Evolutionary conservation across 2,329 filamentous ascomycete species (phyloP).

Genomic region (Ophiosphaerella korrae): DNA sequence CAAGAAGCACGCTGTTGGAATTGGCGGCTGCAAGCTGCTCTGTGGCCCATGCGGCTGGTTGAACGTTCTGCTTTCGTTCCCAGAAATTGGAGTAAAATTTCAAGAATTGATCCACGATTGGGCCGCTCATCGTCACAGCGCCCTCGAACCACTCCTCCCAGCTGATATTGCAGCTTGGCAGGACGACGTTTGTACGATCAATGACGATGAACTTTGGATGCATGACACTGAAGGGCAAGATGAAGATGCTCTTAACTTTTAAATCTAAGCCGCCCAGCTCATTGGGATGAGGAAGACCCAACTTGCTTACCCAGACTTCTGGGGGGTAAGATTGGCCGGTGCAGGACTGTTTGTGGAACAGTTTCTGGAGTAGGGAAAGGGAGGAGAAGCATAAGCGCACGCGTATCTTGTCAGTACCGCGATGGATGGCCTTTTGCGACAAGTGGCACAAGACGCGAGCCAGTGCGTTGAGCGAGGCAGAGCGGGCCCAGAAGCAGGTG

Average conservation of each 20-base stretch:
- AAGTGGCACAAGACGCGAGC: slow-evolving; percentile 63
- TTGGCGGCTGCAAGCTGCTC: not conserved
- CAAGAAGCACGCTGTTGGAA: not conserved
- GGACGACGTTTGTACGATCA: slow-evolving; percentile 68
- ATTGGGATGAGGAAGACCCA: slow-evolving; percentile 67
- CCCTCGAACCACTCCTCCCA: slow-evolving; percentile 90
- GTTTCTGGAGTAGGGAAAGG: slow-evolving; percentile 71
- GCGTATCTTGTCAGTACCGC: slow-evolving; percentile 53
- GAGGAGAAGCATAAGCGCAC: slow-evolving; percentile 80
- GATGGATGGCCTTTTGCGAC: slow-evolving; percentile 53
- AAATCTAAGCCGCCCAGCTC: slow-evolving; percentile 68
- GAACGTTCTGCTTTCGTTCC: slow-evolving; percentile 49
- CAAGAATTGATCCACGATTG: slow-evolving; percentile 65
- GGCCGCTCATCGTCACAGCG: slow-evolving; percentile 69
- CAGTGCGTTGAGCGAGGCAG: slow-evolving; percentile 64
- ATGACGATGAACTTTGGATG: slow-evolving; percentile 83
- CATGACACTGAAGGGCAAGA: slow-evolving; percentile 82
- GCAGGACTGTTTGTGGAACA: slow-evolving; percentile 70
- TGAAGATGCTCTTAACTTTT: slow-evolving; percentile 76
- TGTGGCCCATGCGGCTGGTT: slow-evolving; percentile 2
- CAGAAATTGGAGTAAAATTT: slow-evolving; percentile 73
- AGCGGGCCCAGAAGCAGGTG: slow-evolving; percentile 82
- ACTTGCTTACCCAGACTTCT: slow-evolving; percentile 61
- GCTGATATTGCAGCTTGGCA: slow-evolving; percentile 83
- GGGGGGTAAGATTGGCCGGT: slow-evolving; percentile 67